Base-by-base conservation (phyloP, 2,329 filamentous ascomycete genomes). In the Ilyonectria robusta region DNA sequence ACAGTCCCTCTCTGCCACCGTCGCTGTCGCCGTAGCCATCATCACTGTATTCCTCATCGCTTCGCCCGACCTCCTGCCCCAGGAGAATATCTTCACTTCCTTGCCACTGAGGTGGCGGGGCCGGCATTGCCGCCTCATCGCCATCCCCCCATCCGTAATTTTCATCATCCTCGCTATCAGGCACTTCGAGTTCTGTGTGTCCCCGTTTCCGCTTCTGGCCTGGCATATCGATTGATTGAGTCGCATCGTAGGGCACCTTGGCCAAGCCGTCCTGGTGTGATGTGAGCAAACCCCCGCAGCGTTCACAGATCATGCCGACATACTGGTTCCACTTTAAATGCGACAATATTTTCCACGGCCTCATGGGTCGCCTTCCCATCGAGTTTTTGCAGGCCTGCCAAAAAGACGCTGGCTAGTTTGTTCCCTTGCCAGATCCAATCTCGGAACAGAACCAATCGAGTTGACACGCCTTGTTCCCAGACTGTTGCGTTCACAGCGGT, bases 391-490 rank as follows among this genome's bases (percentile, higher is more conserved):
- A 94, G 81, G 56, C 90, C 90, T 11, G 86, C 89, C 71, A 93
- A 84, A 64, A 88, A 86, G 48, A 88, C 80, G 71, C 86, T 84
- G 66, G 84, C 83, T 26, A 84, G 81, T 19, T 79, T 80, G 50
- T 81, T 81, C 48, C 81, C 80, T 59, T 82, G 80, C 81, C 85
- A 88, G 68, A 84, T 87, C 88, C 89, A 95, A 81, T 97, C 94
- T 74, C 92, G 88, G 79, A 96, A 97, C 37, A 97, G 80, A 26
- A 92, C 91, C 67, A 97, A 79, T 60, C 94, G 87, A 47, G 90
- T 93, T 68, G 89, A 88, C 42, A 97, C 84, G 35, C 90, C 92
- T 70, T 89, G 90, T 67, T 97, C 94, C 95, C 95, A 98, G 47
- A 92, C 89, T 21, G 85, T 86, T 15, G 92, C 91, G 63, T 92